These are phyloP conservation scores for Ceratocystis cubensis DNA, from an alignment of 2,329 filamentous ascomycete genomes.

Conservation along the genomic window DNA sequence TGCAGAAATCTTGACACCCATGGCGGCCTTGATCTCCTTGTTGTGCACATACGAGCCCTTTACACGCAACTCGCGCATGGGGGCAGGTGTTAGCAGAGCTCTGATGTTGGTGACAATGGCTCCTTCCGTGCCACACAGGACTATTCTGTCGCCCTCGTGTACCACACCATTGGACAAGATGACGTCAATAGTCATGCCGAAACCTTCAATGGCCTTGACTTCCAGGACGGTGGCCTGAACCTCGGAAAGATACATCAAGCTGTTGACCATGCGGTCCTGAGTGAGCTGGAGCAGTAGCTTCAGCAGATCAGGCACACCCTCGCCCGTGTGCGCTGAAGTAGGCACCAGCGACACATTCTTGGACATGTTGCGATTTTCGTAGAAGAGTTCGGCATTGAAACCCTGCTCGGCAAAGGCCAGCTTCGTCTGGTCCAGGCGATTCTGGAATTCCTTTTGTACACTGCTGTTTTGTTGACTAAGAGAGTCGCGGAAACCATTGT, in stretches of 20 bases:
- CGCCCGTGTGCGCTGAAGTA: slow-evolving; percentile 95
- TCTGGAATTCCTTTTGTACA: slow-evolving; percentile 87
- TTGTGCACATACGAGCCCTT: slow-evolving; percentile 97
- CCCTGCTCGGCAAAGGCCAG: slow-evolving; percentile 89
- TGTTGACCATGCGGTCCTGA: slow-evolving; percentile 93
- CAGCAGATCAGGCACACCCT: slow-evolving; percentile 97
- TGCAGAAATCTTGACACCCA: slow-evolving; percentile 97
- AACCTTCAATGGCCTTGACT: slow-evolving; percentile 97
- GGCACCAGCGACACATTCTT: slow-evolving; percentile 90
- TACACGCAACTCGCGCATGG: slow-evolving; percentile 84
- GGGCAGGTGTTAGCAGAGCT: slow-evolving; percentile 82
- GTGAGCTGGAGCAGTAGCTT: slow-evolving; percentile 87
- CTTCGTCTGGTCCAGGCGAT: slow-evolving; percentile 82
- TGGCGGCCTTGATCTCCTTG: slow-evolving; percentile 95
- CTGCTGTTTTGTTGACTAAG: slow-evolving; percentile 80
- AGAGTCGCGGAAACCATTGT: slow-evolving; percentile 95
- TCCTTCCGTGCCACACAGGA: slow-evolving; percentile 92
- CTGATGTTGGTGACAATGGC: slow-evolving; percentile 91
- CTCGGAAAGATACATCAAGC: slow-evolving; percentile 96
- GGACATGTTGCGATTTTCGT: slow-evolving; percentile 95
- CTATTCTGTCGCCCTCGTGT: slow-evolving; percentile 84
- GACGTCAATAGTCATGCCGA: slow-evolving; percentile 97
- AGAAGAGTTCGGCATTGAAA: slow-evolving; percentile 95
- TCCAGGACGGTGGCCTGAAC: slow-evolving; percentile 96
- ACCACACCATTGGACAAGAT: slow-evolving; percentile 92